phyloP scores from a whole-genome alignment of 352 stramenopile genomes.

The Thraustochytrium sp. region DNA sequence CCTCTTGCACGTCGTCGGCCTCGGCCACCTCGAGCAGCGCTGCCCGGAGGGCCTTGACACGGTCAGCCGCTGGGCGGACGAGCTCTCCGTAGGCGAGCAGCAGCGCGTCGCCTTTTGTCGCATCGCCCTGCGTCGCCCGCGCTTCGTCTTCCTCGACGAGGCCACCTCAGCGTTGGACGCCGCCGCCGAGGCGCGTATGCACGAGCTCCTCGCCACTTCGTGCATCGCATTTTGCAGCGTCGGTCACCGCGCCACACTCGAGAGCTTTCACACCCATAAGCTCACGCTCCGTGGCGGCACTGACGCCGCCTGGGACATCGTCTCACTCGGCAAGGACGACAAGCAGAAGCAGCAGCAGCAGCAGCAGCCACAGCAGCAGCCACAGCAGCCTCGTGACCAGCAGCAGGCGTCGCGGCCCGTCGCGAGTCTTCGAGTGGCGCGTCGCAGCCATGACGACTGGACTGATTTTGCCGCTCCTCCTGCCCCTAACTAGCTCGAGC shows the following conservation, averaged over 20 bases:
- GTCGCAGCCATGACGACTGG: too few relatives aligned
- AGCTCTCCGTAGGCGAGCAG: constrained; percentile 33
- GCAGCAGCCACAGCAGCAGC: too few relatives aligned
- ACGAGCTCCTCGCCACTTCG: constrained; percentile 57
- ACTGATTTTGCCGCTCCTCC: too few relatives aligned
- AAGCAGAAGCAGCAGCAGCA: too few relatives aligned
- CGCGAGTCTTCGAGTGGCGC: too few relatives aligned
- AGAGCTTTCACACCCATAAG: constrained; percentile 44
- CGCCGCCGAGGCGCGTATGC: constrained; percentile 54
- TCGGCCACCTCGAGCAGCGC: background rate
- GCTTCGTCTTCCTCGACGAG: constrained; percentile 42
- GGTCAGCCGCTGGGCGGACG: background rate
- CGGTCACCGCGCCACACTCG: constrained; percentile 50
- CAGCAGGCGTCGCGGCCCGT: too few relatives aligned
- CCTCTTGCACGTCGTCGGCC: constrained; percentile 6
- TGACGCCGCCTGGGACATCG: too few relatives aligned
- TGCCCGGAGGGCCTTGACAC: background rate
- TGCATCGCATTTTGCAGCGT: constrained; percentile 48
- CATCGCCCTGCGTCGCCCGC: background rate
- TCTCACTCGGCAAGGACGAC: too few relatives aligned
- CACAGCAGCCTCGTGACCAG: too few relatives aligned
- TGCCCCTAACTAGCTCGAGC: too few relatives aligned
- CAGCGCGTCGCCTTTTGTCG: constrained; percentile 33
- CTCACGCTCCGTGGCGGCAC: background rate
- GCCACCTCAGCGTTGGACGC: constrained; percentile 20